Conservation (phyloP, 257 asterid species). For the Gentiana dahurica region DNA sequence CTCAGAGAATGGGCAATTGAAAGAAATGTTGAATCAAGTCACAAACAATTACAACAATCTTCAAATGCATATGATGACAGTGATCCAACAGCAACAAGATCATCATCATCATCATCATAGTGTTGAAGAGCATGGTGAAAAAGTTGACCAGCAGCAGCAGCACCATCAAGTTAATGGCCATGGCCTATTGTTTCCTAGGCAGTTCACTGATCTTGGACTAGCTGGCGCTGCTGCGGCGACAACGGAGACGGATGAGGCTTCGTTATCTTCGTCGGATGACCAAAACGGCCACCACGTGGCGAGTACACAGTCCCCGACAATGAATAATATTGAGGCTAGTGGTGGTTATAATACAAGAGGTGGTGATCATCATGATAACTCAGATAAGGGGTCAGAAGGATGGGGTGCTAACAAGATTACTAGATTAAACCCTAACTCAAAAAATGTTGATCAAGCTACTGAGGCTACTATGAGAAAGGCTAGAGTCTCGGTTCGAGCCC, state of each 20-base stretch:
- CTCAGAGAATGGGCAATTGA: slow-evolving; percentile 39
- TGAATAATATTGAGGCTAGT: slow-evolving; percentile 17
- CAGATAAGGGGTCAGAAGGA: slow-evolving; percentile 26
- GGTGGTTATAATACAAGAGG: slow-evolving; percentile 5
- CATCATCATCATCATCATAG: slow-evolving; percentile 6
- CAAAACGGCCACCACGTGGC: slow-evolving; percentile 22
- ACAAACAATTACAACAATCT: slow-evolving; percentile 33
- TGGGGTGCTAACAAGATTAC: slow-evolving; percentile 39
- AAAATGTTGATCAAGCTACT: slow-evolving; percentile 57
- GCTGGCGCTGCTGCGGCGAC: slow-evolving; percentile 31
- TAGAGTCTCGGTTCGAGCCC: slow-evolving; percentile 92
- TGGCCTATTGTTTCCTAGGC: slow-evolving; percentile 54
- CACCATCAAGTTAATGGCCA: slow-evolving; percentile 5
- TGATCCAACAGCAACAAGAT: slow-evolving; percentile 39
- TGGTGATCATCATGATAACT: slow-evolving; percentile 14
- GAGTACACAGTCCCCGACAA: slow-evolving; percentile 19
- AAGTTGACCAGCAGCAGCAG: slow-evolving; percentile 5
- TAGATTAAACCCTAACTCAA: slow-evolving; percentile 24
- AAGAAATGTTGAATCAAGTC: slow-evolving; percentile 39
- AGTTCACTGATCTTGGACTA: slow-evolving; percentile 57
- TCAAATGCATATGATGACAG: slow-evolving; percentile 40
- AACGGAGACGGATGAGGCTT: slow-evolving; percentile 31
- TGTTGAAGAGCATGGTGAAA: slow-evolving; percentile 8
- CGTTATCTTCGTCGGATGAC: slow-evolving; percentile 54
- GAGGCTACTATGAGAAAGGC: slow-evolving; percentile 91